Conservation (phyloP, 352 stramenopile species). For the Globisporangium lucens region DNA sequence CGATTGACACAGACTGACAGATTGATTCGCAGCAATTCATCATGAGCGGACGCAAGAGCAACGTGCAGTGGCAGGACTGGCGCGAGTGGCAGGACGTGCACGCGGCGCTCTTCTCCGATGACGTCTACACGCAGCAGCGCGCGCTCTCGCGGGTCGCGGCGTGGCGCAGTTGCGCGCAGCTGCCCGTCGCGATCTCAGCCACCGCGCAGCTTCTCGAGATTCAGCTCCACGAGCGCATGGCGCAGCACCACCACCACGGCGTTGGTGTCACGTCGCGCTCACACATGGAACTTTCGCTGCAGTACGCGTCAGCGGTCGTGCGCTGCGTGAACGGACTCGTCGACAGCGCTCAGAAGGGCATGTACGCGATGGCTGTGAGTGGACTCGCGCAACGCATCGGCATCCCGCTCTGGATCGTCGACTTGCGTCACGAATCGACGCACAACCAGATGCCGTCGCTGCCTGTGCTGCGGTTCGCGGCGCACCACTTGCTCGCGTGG, state of each 20-base stretch:
- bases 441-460: conserved; percentile 93
- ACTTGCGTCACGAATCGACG: conserved; percentile 91
- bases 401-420: conserved; percentile 92
- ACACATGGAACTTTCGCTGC: conserved; percentile 73
- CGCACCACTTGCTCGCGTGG: conserved; percentile 86
- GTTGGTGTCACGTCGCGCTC: conserved; percentile 70
- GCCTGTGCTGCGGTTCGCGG: conserved; percentile 81
- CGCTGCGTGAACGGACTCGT: conserved; percentile 85
- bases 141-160: conserved; percentile 55
- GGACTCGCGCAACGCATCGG: conserved; percentile 83
- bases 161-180: conserved; percentile 65
- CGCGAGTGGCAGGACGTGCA: conserved; percentile 71
- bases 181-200: conserved; percentile 78
- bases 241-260: conserved; percentile 60
- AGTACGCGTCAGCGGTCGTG: conserved; percentile 62
- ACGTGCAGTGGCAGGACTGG: conserved; percentile 67
- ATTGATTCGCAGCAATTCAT: conserved; percentile 2
- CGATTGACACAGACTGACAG: not conserved
- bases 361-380: conserved; percentile 76
- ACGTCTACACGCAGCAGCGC: conserved; percentile 45
- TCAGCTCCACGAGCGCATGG: conserved; percentile 63
- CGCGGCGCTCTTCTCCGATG: conserved; percentile 51
- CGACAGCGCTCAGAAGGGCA: conserved; percentile 72
- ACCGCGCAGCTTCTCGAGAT: conserved; percentile 78
- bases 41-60: conserved; percentile 53